Base-by-base conservation (phyloP, 768 basidiomycete species). In the Amylocystis lapponica region DNA sequence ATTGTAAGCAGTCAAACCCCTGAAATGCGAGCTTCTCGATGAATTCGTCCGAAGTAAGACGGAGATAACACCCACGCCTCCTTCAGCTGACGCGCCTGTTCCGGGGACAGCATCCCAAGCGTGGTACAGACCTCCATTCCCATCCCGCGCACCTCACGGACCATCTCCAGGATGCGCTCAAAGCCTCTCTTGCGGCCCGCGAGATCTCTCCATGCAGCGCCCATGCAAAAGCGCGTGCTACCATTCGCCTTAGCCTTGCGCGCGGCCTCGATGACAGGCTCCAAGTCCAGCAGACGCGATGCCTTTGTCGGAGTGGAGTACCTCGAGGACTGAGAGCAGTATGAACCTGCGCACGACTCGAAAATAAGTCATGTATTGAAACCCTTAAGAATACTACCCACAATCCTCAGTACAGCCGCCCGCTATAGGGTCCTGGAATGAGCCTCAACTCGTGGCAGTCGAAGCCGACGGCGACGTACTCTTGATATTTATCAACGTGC, bases 71-170 rank as follows among this genome's bases (percentile, higher is more conserved):
- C 84, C 52, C 63, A 89, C 87, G 95, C 95, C 68, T 93, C 83
- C 64, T 97, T 98, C 48, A 99, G 73, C 55, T 84, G 84, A 49
- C 71, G 71, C 20, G 95, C 95, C 65, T 99, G 95, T 46, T 93
- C 91, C 19, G 93, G 88, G 10, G 82, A 80, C 36, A 99, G 74
- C 95, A 99, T 98, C 35, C 95, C 95, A 23, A 99, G 78, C 4
- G 95, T 99, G 31, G 95, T 97, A 70, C 95, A 99, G 20, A 99
- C 95, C 67, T 99, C 95, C 95, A 99, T 96, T 30, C 85, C 94
- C 89, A 97, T 93, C 16, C 78, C 87, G 51, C 94, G 81, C 62
- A 91, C 81, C 63, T 89, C 78, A 27, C 75, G 72, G 45, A 98
- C 94, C 93, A 98, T 98, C 50, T 80, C 70, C 50, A 98, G 68